phyloP scores from a whole-genome alignment of 2,329 filamentous ascomycete species.

The Pseudogymnoascus sp. region DNA sequence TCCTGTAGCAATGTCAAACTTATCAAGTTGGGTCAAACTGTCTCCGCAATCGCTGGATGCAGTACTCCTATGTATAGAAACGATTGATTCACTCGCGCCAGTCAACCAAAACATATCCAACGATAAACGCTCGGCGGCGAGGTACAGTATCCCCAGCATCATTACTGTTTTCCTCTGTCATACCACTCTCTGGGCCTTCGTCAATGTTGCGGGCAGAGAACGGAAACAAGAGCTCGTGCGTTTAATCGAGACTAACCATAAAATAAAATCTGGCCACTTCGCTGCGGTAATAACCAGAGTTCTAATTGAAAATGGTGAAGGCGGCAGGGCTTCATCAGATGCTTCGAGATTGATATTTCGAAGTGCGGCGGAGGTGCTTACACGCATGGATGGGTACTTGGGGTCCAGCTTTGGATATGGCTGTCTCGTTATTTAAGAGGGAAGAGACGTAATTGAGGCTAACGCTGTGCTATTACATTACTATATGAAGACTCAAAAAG shows the following conservation, averaged over 20 bases:
- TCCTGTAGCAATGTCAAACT: slow-evolving; percentile 15
- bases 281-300: slow-evolving; percentile 12
- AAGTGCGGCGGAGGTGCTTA: slow-evolving; percentile 22
- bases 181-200: slow-evolving; percentile 20
- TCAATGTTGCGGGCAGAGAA: slow-evolving; percentile 12
- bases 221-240: slow-evolving; percentile 12
- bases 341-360: slow-evolving; percentile 18
- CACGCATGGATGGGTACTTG: slow-evolving; percentile 18
- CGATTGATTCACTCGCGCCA: slow-evolving; percentile 15
- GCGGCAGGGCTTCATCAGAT: neutral
- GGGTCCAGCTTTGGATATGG: slow-evolving; percentile 20
- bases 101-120: neutral
- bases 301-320: neutral
- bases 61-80: slow-evolving; percentile 16
- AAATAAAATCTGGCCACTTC: slow-evolving; percentile 14
- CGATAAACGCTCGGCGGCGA: neutral
- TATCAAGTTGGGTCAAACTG: slow-evolving; percentile 16
- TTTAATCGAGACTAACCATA: neutral
- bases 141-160: slow-evolving; percentile 19
- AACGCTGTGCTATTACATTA: neutral
- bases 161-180: slow-evolving; percentile 21
- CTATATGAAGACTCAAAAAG: neutral
- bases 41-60: slow-evolving; percentile 15
- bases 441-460: slow-evolving; percentile 15
- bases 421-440: slow-evolving; percentile 18